Conservation (phyloP, 2,329 filamentous ascomycete genomes). For the Sporothrix brasiliensis region DNA sequence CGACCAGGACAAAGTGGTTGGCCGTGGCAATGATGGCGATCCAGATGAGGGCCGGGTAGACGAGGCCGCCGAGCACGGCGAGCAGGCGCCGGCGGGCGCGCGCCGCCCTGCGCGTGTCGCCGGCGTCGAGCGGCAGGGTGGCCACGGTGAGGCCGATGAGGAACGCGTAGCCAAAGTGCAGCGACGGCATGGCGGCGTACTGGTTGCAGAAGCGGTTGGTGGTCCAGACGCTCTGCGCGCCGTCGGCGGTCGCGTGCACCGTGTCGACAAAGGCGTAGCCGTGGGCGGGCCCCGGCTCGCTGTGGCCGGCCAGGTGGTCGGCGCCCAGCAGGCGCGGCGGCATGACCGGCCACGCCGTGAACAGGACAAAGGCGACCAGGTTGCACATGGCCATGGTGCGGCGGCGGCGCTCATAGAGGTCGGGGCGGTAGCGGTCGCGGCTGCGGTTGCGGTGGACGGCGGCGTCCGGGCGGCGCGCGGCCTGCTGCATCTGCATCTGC, state of each 20-base stretch:
- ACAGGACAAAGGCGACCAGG: slow-evolving; percentile 61
- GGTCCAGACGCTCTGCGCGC: slow-evolving; percentile 70
- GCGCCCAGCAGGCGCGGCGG: slow-evolving; percentile 47
- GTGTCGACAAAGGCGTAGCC: slow-evolving; percentile 65
- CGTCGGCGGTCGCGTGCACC: slow-evolving; percentile 58
- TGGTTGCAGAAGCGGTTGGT: slow-evolving; percentile 75
- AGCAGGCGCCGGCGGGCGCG: slow-evolving; percentile 53
- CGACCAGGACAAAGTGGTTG: slow-evolving; percentile 74
- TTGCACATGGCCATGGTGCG: slow-evolving; percentile 58
- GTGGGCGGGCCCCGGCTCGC: slow-evolving; percentile 40
- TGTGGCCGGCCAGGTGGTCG: slow-evolving; percentile 47
- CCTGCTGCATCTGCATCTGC: slow-evolving; percentile 33
- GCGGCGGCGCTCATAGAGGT: slow-evolving; percentile 53
- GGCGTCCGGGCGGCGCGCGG: background rate
- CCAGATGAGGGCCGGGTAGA: slow-evolving; percentile 67
- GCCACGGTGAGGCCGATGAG: slow-evolving; percentile 71
- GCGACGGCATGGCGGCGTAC: slow-evolving; percentile 71
- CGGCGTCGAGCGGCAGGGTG: slow-evolving; percentile 61
- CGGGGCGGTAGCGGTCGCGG: slow-evolving; percentile 40
- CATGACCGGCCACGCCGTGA: slow-evolving; percentile 66
- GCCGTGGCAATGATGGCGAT: slow-evolving; percentile 71
- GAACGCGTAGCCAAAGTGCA: slow-evolving; percentile 76
- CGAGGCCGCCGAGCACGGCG: slow-evolving; percentile 55
- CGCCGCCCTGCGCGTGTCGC: slow-evolving; percentile 42
- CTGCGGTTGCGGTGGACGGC: background rate